These are phyloP conservation scores for Fraxinus pennsylvanica DNA, from an alignment of 257 asterid species.

Conservation along the genomic window DNA sequence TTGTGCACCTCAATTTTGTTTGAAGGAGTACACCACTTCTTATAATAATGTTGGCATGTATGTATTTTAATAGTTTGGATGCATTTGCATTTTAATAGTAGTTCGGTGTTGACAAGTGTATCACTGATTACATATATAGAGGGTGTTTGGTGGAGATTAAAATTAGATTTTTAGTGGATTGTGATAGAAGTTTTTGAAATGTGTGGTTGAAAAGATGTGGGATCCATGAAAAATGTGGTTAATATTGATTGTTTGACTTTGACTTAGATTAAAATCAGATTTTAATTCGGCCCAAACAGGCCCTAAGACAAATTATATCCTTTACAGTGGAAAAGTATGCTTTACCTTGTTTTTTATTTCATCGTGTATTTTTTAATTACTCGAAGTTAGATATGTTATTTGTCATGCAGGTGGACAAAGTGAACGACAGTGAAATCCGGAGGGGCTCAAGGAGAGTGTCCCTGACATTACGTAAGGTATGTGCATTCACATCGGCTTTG, in stretches of 20 bases:
- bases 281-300: no score
- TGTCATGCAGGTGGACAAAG: conserved; percentile 68
- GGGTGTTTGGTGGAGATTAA: no score
- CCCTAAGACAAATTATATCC: neutral
- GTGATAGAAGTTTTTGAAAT: no score
- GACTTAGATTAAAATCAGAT: no score
- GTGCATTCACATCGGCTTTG: neutral
- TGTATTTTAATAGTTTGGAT: neutral
- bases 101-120: neutral
- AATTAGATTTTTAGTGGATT: no score
- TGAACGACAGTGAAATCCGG: conserved; percentile 60
- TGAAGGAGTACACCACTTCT: no score
- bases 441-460: conserved; percentile 89
- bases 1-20: neutral
- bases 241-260: no score
- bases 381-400: conserved; percentile 1
- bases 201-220: no score
- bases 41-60: neutral
- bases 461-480: conserved; percentile 86
- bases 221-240: no score
- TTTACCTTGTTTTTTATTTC: neutral
- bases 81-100: neutral
- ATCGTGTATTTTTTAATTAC: neutral
- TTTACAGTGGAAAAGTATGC: neutral
- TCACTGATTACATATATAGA: neutral